These are phyloP conservation scores for Rhizoclosmatium globosum DNA, from an alignment of 192 early-diverging fungal genomes.

Conservation along the genomic window DNA sequence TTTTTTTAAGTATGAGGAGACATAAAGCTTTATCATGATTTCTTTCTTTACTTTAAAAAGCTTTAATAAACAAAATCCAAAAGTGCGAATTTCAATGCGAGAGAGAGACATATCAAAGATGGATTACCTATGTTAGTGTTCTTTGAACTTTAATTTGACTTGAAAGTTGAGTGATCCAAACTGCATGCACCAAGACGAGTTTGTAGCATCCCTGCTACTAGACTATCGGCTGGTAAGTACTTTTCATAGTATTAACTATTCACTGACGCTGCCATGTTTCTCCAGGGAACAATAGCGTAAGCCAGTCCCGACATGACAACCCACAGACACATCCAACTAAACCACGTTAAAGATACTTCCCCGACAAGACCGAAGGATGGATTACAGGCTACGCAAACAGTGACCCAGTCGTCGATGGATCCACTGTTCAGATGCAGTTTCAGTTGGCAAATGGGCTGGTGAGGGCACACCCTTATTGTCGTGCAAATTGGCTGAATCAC, in stretches of 20 bases:
- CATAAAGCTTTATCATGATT: too few relatives aligned
- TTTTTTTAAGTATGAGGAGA: too few relatives aligned
- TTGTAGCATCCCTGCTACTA: neutral
- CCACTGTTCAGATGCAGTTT: neutral
- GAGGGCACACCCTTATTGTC: neutral
- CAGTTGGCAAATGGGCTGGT: neutral
- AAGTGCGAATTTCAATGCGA: too few relatives aligned
- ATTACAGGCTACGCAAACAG: slow-evolving; percentile 59
- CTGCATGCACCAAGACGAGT: neutral
- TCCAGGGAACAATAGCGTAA: slow-evolving; percentile 2
- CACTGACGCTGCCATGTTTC: neutral
- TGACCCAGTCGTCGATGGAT: neutral
- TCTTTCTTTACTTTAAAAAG: too few relatives aligned
- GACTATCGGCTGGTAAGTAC: neutral
- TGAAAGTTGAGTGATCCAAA: too few relatives aligned
- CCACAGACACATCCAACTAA: too few relatives aligned
- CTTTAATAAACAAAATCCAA: too few relatives aligned
- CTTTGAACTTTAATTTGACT: too few relatives aligned
- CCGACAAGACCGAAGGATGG: slow-evolving; percentile 86
- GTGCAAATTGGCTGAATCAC: neutral
- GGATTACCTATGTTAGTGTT: too few relatives aligned
- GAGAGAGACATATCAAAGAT: too few relatives aligned
- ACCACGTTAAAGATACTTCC: slow-evolving; percentile 53
- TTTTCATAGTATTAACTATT: too few relatives aligned
- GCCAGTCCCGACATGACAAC: neutral